Evolutionary conservation across 345 rosid species (phyloP).

Genomic region (Pistacia integerrima): DNA sequence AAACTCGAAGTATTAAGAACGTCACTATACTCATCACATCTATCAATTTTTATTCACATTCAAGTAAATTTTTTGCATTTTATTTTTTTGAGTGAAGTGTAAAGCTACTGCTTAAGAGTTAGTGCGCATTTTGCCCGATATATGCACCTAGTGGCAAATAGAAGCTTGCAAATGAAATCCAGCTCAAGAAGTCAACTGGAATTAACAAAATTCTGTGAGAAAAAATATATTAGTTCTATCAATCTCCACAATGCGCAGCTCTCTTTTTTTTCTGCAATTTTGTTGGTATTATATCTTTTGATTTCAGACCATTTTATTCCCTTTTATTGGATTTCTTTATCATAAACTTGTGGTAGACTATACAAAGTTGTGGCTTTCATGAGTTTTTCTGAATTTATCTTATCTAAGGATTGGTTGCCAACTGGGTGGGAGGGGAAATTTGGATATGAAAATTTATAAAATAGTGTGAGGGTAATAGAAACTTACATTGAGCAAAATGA

Average conservation of each 20-base stretch:
- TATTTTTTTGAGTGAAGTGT: no score
- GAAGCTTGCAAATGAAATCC: conserved; percentile 6
- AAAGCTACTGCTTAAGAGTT: not conserved
- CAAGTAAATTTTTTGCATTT: no score
- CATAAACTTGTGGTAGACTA: not conserved
- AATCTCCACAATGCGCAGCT: not conserved
- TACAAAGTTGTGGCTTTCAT: not conserved
- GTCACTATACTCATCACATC: no score
- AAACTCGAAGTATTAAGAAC: no score
- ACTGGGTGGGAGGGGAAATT: not conserved
- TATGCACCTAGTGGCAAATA: not conserved
- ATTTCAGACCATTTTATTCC: not conserved
- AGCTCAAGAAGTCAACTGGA: not conserved
- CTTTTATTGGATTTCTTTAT: not conserved
- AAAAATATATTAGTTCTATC: not conserved
- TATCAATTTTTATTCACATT: no score
- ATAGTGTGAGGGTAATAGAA: not conserved
- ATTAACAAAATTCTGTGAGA: not conserved
- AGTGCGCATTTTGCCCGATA: no score
- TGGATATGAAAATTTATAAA: not conserved
- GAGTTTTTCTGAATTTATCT: not conserved
- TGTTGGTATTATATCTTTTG: not conserved
- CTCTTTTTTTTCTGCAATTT: not conserved
- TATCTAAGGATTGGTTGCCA: not conserved
- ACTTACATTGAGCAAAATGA: not conserved